Evolutionary conservation across 1,284 basidiomycete genomes (phyloP).

Genomic region (Marasmius sp.): DNA sequence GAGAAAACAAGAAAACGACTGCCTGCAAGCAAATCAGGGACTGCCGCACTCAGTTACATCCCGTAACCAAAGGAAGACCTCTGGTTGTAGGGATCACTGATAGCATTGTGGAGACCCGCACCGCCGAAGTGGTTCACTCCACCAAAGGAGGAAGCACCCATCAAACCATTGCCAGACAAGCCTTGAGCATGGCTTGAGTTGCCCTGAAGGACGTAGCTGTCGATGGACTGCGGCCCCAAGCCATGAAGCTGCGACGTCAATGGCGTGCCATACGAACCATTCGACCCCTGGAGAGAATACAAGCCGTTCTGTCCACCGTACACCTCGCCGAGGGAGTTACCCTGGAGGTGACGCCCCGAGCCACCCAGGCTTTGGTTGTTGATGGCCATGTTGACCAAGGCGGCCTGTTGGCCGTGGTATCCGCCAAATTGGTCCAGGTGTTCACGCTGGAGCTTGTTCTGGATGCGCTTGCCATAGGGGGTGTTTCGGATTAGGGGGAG

Average conservation of each 20-base stretch:
- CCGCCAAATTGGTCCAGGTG: constrained; percentile 72
- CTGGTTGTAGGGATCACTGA: constrained; percentile 78
- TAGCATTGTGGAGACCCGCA: constrained; percentile 48
- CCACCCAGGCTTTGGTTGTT: constrained; percentile 54
- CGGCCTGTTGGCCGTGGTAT: constrained; percentile 55
- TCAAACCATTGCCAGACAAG: constrained; percentile 42
- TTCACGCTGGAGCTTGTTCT: constrained; percentile 94
- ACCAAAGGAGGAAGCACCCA: constrained; percentile 39
- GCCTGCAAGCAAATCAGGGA: too few species aligned
- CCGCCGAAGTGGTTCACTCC: constrained; percentile 58
- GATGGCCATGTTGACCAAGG: constrained; percentile 59
- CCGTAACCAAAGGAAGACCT: constrained; percentile 71
- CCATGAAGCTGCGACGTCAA: constrained; percentile 54
- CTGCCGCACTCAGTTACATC: constrained; percentile 50
- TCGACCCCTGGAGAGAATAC: constrained; percentile 51
- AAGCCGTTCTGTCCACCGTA: constrained; percentile 63
- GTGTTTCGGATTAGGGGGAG: constrained; percentile 95
- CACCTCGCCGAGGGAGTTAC: constrained; percentile 64
- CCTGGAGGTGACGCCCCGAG: constrained; percentile 57
- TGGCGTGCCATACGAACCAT: constrained; percentile 47
- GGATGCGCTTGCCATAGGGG: constrained; percentile 96
- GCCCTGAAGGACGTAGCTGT: constrained; percentile 76
- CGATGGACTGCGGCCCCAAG: constrained; percentile 68
- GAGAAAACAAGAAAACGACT: constrained; percentile 15
- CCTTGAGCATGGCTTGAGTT: constrained; percentile 61